Percentiles rank a stretch among this genome's conserved stretches.
phyloP scores from a whole-genome alignment of 441 rosid genomes.

The Bocquillonia castaneifolia region DNA sequence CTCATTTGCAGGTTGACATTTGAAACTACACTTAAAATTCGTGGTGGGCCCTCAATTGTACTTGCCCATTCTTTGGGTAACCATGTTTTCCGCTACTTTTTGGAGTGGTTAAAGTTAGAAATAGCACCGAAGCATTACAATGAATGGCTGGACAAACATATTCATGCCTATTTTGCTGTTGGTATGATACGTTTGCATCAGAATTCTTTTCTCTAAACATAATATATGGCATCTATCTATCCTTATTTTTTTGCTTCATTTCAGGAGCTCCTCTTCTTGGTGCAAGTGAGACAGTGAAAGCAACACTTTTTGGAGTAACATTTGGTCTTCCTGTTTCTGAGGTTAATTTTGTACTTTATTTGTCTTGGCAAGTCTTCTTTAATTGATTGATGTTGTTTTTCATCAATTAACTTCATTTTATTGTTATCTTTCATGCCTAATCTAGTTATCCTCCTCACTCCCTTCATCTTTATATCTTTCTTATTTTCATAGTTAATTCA shows the following conservation, averaged over 20 bases:
- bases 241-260: conserved; percentile 24
- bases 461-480: background rate
- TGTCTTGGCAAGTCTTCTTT: conserved; percentile 6
- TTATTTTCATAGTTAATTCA: background rate
- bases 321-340: conserved; percentile 94
- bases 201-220: conserved; percentile 15
- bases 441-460: background rate
- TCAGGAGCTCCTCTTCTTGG: conserved; percentile 98
- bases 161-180: conserved; percentile 89
- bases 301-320: conserved; percentile 71
- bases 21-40: conserved; percentile 88
- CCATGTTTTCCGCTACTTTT: conserved; percentile 87
- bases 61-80: conserved; percentile 98
- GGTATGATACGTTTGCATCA: conserved; percentile 46
- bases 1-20: conserved; percentile 66
- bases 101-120: conserved; percentile 98
- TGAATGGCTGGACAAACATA: conserved; percentile 89
- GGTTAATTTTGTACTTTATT: conserved; percentile 48
- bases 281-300: conserved; percentile 72
- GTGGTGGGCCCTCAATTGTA: conserved; percentile 89
- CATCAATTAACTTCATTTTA: background rate
- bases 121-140: conserved; percentile 89
- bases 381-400: background rate
- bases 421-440: background rate
- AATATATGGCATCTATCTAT: conserved; percentile 19